Evolutionary conservation across 1,284 basidiomycete species (phyloP).

Genomic region (Xanthoconium separans): DNA sequence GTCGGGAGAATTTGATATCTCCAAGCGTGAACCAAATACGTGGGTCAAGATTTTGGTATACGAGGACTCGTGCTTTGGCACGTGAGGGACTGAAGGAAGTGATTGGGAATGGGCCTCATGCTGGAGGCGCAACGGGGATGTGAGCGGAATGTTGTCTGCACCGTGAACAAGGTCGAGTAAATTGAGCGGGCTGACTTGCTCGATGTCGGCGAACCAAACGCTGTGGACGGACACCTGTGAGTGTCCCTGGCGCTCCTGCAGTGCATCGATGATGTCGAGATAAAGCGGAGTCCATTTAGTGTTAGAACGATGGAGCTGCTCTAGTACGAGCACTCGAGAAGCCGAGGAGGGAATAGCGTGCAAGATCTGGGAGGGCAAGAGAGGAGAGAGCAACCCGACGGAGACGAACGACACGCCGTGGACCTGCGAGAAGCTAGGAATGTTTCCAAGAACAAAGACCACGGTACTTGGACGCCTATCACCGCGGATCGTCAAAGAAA

Average conservation of each 20-base stretch:
- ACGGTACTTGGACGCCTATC: conserved; percentile 59
- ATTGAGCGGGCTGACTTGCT: conserved; percentile 43
- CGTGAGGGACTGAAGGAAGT: conserved; percentile 44
- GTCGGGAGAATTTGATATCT: conserved; percentile 83
- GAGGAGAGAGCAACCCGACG: conserved; percentile 74
- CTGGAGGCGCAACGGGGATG: conserved; percentile 50
- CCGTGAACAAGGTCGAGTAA: conserved; percentile 49
- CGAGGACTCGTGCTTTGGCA: conserved; percentile 87
- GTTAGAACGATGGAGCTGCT: conserved; percentile 72
- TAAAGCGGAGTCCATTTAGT: conserved; percentile 90
- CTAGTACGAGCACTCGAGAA: conserved; percentile 80
- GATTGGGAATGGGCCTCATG: conserved; percentile 22
- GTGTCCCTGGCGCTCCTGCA: conserved; percentile 61
- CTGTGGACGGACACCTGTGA: conserved; percentile 56
- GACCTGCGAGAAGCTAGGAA: conserved; percentile 43
- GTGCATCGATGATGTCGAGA: conserved; percentile 75
- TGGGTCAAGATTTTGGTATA: conserved; percentile 90
- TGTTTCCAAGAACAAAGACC: conserved; percentile 69
- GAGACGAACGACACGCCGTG: conserved; percentile 68
- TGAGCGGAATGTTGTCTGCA: conserved; percentile 35
- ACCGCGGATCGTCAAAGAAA: conserved; percentile 48
- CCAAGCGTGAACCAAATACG: conserved; percentile 81
- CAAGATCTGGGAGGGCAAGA: conserved; percentile 66
- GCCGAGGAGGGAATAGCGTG: conserved; percentile 63
- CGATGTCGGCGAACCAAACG: conserved; percentile 56